Conservation (phyloP, 805 yeast species). For the Saccharomycopsis sp. region DNA sequence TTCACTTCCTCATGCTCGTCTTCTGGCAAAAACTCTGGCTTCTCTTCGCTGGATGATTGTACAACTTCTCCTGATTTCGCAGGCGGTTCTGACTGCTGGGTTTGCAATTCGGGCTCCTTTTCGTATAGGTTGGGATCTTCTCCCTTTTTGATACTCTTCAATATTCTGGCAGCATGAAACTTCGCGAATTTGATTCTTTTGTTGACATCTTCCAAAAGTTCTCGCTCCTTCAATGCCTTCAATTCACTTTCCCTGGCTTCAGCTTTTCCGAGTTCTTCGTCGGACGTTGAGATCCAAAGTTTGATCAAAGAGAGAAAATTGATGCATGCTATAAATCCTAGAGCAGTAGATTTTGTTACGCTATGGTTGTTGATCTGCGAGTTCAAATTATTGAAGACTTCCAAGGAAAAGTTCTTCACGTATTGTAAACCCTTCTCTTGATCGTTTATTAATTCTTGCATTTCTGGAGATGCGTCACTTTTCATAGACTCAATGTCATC, state of each 20-base stretch:
- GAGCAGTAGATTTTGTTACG: conserved; percentile 41
- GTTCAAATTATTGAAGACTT: conserved; percentile 49
- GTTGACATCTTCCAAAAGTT: conserved; percentile 15
- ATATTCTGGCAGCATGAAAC: conserved; percentile 52
- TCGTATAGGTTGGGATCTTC: conserved; percentile 53
- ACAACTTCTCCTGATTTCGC: conserved; percentile 21
- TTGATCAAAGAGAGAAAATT: conserved; percentile 46
- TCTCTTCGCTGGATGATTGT: conserved; percentile 12
- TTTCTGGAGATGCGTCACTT: conserved; percentile 29
- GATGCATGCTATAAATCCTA: conserved; percentile 46
- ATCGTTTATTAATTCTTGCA: conserved; percentile 48
- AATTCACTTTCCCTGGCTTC: conserved; percentile 22
- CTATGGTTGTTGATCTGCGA: conserved; percentile 39
- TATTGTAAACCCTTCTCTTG: conserved; percentile 52
- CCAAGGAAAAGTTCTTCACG: conserved; percentile 49
- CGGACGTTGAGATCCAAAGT: conserved; percentile 33
- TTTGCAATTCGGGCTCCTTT: conserved; percentile 30
- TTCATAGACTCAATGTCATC: conserved; percentile 65
- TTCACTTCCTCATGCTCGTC: conserved; percentile 6
- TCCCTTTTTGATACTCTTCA: conserved; percentile 41
- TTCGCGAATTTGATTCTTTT: conserved; percentile 53
- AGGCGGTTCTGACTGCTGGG: background rate
- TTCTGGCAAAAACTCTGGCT: conserved; percentile 7
- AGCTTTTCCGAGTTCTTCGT: conserved; percentile 21
- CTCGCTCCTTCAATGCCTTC: conserved; percentile 24